Evolutionary conservation across 768 basidiomycete genomes (phyloP).

Genomic region (Suillus discolor): DNA sequence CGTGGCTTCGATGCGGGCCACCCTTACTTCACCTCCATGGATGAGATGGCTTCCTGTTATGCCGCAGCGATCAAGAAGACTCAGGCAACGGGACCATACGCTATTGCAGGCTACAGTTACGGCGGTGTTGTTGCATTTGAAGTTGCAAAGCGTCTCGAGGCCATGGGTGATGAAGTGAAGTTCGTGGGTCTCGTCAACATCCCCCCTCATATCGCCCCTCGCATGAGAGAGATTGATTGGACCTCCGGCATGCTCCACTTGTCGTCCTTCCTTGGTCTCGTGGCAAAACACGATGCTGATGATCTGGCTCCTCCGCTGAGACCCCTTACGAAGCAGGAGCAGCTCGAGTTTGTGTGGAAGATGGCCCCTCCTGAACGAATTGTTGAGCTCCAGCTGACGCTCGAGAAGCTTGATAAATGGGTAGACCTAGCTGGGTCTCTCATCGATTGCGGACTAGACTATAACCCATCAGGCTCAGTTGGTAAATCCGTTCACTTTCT

Average conservation of each 20-base stretch:
- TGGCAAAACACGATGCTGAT: conserved; percentile 26
- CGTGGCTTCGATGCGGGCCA: conserved; percentile 39
- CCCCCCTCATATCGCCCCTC: conserved; percentile 39
- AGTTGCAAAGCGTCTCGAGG: conserved; percentile 34
- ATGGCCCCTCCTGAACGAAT: conserved; percentile 31
- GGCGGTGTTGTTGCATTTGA: conserved; percentile 42
- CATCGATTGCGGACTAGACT: conserved; percentile 30
- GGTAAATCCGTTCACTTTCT: conserved; percentile 19
- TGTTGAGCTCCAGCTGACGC: conserved; percentile 30
- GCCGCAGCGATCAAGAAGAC: conserved; percentile 29
- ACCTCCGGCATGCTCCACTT: conserved; percentile 42
- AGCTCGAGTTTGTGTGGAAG: conserved; percentile 29
- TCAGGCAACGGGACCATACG: conserved; percentile 36
- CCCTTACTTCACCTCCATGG: conserved; percentile 30
- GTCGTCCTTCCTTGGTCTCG: conserved; percentile 41
- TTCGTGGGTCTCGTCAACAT: conserved; percentile 40
- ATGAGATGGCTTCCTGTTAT: conserved; percentile 37
- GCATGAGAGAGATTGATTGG: conserved; percentile 45
- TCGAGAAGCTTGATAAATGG: conserved; percentile 28
- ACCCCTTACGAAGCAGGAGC: conserved; percentile 23
- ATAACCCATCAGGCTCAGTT: conserved; percentile 28
- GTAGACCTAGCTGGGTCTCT: conserved; percentile 30
- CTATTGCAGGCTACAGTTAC: conserved; percentile 40
- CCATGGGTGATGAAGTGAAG: conserved; percentile 29
- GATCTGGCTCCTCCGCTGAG: conserved; percentile 23